Percentiles rank a stretch among this genome's conserved stretches.
phyloP scores from a whole-genome alignment of 176 grass and related monocot genomes.

The Cymbopogon citratus region DNA sequence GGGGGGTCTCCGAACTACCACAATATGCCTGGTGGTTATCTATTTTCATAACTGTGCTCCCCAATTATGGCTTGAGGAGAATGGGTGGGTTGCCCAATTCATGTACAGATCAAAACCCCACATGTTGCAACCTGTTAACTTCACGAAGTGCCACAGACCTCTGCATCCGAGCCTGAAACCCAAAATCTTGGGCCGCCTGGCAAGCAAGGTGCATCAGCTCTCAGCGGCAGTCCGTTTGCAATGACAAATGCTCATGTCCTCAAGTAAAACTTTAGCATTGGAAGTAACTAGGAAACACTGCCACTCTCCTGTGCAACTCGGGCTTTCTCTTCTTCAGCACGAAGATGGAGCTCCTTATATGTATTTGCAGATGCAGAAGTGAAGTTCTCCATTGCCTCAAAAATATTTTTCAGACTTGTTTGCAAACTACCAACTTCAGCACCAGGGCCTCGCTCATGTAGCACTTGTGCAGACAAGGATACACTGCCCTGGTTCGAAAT shows the following conservation, averaged over 20 bases:
- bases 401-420: conserved; percentile 54
- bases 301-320: conserved; percentile 32
- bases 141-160: too few species aligned
- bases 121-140: neutral
- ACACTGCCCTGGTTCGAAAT: conserved; percentile 46
- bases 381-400: conserved; percentile 84
- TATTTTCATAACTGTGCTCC: neutral
- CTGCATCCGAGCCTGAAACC: too few species aligned
- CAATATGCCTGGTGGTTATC: neutral
- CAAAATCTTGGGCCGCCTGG: neutral
- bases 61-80: neutral
- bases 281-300: conserved; percentile 16
- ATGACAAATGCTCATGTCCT: neutral
- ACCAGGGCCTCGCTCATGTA: conserved; percentile 33
- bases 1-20: neutral
- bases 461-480: conserved; percentile 39
- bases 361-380: conserved; percentile 42
- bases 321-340: conserved; percentile 69
- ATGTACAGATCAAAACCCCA: neutral
- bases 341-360: conserved; percentile 53
- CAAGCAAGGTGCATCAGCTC: neutral
- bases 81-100: neutral
- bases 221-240: neutral
- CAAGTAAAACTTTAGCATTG: neutral
- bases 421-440: conserved; percentile 53